Base-by-base conservation (phyloP, 2,329 filamentous ascomycete genomes). In the Colletotrichum sp. region DNA sequence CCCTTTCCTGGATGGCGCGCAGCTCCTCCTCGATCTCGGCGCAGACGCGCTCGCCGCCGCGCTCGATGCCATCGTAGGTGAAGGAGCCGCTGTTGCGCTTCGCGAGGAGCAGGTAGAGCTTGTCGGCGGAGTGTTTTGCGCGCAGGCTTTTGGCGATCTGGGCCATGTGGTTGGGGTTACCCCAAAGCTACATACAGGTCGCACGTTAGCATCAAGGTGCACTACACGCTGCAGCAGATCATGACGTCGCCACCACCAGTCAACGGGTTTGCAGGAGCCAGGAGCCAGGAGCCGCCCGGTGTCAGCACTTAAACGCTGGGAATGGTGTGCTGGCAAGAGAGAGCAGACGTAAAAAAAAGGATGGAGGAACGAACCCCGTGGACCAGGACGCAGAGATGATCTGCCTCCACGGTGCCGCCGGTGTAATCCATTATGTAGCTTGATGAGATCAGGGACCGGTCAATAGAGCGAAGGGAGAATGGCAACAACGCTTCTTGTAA, bases 301-400 rank as follows among this genome's bases (percentile, higher is more conserved):
- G 16, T 34, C 18, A 61, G 30, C 30, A 61, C 26, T 34, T 21
- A 59, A 26, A 28, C 55, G 5, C 3, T n/a, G 28, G 28, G n/a
- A 59, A n/a, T 14, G 36, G 18, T 59, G 52, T 34, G 26, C 43
- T n/a, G 57, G 32, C 36, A 8, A 9, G 28, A 30, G 28, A 8
- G n/a, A n/a, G n/a, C n/a, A n/a, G n/a, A n/a, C n/a, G n/a, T n/a
- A n/a, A n/a, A n/a, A n/a, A 8, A 30, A 21, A 48, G 21, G n/a
- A n/a, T 21, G 36, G 14, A 43, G 70, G 77, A 69, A 84, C 90
- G 83, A 90, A 94, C 93, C 86, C 95, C 92, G 82, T 96, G 95
- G 68, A 96, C 92, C 60, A 96, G 88, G 57, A 96, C 93, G 81
- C 93, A 94, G 77, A 96, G 91, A 83, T 96, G 95, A 78, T 94